phyloP scores from a whole-genome alignment of 768 basidiomycete species.

The Suillus bovinus region DNA sequence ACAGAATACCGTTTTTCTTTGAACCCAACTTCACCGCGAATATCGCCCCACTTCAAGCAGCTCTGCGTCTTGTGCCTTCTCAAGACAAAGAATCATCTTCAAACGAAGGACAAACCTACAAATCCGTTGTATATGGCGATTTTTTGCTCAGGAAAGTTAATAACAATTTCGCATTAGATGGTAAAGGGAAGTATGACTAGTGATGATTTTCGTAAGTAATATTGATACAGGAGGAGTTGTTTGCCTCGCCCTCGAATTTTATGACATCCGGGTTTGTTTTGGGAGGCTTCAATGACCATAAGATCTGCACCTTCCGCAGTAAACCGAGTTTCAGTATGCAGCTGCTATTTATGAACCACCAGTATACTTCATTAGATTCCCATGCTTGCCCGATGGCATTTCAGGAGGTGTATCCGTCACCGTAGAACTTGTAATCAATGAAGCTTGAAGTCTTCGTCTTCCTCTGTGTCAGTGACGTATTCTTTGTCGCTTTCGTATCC shows the following conservation, averaged over 20 bases:
- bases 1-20: conserved; percentile 89
- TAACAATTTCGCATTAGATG: conserved; percentile 60
- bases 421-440: not conserved
- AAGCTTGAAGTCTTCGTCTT: no score
- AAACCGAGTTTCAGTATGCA: not conserved
- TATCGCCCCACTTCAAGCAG: conserved; percentile 65
- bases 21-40: conserved; percentile 83
- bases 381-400: not conserved
- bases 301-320: not conserved
- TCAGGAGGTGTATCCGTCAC: not conserved
- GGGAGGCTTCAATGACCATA: not conserved
- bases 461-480: not conserved
- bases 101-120: conserved; percentile 33
- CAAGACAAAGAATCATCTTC: conserved; percentile 17
- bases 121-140: conserved; percentile 72
- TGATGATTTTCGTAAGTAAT: not conserved
- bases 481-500: not conserved
- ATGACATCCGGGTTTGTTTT: not conserved
- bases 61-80: conserved; percentile 38
- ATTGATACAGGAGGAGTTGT: not conserved
- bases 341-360: not conserved
- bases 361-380: not conserved
- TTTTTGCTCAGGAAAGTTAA: conserved; percentile 75
- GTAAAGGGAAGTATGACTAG: conserved; percentile 35
- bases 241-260: not conserved